These are phyloP conservation scores for Ceratocystis cubensis DNA, from an alignment of 2,329 filamentous ascomycete genomes.

Conservation along the genomic window DNA sequence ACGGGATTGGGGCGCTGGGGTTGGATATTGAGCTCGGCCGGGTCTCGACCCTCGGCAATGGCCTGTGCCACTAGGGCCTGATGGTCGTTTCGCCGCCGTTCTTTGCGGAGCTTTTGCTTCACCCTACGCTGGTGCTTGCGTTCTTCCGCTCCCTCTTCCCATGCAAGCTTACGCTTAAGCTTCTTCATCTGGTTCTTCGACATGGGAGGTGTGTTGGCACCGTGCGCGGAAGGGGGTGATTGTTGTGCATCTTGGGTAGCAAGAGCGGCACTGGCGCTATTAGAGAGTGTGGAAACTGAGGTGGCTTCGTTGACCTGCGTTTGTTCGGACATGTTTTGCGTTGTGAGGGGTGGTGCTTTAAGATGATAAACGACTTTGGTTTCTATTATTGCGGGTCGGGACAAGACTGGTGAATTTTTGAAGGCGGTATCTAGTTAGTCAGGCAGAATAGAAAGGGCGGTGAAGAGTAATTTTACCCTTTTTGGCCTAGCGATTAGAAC, in stretches of 20 bases:
- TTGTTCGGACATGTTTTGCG: constrained; percentile 13
- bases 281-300: background rate
- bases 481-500: constrained; percentile 14
- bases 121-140: constrained; percentile 44
- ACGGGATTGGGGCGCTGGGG: constrained; percentile 29
- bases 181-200: constrained; percentile 86
- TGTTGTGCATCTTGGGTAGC: background rate
- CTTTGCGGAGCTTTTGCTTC: constrained; percentile 38
- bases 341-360: background rate
- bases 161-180: constrained; percentile 55
- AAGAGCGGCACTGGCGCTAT: background rate
- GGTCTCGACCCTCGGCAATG: constrained; percentile 33
- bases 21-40: constrained; percentile 27
- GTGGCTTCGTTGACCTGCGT: background rate
- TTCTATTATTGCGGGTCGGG: too few species aligned
- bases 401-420: constrained; percentile 17
- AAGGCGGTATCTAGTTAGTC: constrained; percentile 12
- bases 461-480: constrained; percentile 16
- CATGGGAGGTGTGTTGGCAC: constrained; percentile 30
- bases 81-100: constrained; percentile 38
- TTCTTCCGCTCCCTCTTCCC: constrained; percentile 58
- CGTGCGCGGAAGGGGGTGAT: background rate
- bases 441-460: constrained; percentile 18
- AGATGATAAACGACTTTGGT: too few species aligned
- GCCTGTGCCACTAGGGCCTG: constrained; percentile 38